Percentiles rank a stretch among this genome's conserved stretches.
phyloP scores from a whole-genome alignment of 73 alveolate genomes.

The Tetrahymena elliotti region DNA sequence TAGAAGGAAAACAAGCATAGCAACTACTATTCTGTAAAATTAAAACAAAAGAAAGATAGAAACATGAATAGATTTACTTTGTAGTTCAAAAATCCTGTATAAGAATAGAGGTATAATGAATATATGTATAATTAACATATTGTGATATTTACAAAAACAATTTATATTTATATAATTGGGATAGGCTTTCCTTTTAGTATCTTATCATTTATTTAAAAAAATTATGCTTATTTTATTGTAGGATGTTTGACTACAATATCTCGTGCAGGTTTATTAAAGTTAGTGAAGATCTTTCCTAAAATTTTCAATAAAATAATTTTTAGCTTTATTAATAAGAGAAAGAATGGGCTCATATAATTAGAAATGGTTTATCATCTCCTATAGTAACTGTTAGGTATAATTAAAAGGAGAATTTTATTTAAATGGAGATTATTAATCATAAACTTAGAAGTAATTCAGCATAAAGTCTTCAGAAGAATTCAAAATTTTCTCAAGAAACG shows the following conservation, averaged over 20 bases:
- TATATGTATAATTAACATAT: neutral
- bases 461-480: neutral
- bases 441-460: neutral
- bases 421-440: neutral
- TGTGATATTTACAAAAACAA: neutral
- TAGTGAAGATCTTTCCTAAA: neutral
- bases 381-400: neutral
- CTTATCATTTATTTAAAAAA: neutral
- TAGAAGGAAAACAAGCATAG: too few species aligned
- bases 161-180: neutral
- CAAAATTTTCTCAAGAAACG: neutral
- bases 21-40: too few species aligned
- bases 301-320: neutral
- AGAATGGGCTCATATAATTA: neutral
- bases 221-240: neutral
- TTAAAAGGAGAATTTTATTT: neutral
- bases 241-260: neutral
- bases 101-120: neutral
- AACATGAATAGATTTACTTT: neutral
- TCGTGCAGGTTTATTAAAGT: neutral
- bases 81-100: neutral
- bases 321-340: neutral
- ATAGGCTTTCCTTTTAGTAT: neutral
- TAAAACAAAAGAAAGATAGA: neutral
- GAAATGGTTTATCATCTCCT: neutral